A percentile compares a stretch with the other conserved stretches of the same genome.
These are phyloP conservation scores for Pyrus bretschneideri DNA, from an alignment of 306 rosid species.

Conservation along the genomic window DNA sequence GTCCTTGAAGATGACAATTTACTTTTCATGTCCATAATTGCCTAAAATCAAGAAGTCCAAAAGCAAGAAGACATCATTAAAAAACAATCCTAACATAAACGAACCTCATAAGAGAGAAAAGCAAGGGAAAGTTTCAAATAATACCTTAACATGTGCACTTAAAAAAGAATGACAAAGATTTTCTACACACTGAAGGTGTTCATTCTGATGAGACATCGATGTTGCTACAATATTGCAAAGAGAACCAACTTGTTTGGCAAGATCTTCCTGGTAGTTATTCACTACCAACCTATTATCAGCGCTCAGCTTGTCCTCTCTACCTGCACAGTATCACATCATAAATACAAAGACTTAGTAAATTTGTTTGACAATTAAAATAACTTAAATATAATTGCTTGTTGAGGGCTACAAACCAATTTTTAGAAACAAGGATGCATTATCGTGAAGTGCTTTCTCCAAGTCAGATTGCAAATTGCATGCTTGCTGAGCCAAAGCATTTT, in stretches of 20 bases:
- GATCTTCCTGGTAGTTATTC: constrained; percentile 66
- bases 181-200: constrained; percentile 73
- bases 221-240: constrained; percentile 62
- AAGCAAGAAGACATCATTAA: background rate
- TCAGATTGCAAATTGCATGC: constrained; percentile 71
- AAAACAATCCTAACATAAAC: background rate
- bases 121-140: background rate
- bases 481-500: constrained; percentile 81
- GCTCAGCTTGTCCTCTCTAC: constrained; percentile 76
- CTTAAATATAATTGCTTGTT: background rate
- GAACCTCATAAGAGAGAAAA: background rate
- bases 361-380: background rate
- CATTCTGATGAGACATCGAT: constrained; percentile 60
- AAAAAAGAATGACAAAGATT: constrained; percentile 58
- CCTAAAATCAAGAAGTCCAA: constrained; percentile 32
- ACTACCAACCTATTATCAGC: constrained; percentile 65
- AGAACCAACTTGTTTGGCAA: constrained; percentile 60
- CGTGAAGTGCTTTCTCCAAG: constrained; percentile 74
- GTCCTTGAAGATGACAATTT: constrained; percentile 55
- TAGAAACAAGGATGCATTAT: constrained; percentile 59
- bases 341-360: background rate
- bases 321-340: constrained; percentile 22
- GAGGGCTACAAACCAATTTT: constrained; percentile 62
- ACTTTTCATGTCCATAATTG: constrained; percentile 50
- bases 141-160: constrained; percentile 64